These are phyloP conservation scores for Quercus tomentella DNA, from an alignment of 331 rosid species.

Conservation along the genomic window DNA sequence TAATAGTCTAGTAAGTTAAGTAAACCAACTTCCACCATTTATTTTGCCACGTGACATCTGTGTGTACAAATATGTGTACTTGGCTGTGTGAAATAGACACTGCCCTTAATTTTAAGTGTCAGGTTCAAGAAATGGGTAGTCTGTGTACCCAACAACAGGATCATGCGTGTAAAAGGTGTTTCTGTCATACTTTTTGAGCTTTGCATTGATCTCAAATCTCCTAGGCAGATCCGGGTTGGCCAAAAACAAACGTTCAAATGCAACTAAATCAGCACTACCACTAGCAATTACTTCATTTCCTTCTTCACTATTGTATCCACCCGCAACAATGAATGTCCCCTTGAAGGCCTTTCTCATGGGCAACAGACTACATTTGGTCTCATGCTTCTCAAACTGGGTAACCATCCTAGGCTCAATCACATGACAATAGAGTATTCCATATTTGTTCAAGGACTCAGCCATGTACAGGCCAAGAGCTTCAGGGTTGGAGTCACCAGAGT, in stretches of 20 bases:
- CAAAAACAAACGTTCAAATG: constrained; percentile 40
- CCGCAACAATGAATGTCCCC: constrained; percentile 45
- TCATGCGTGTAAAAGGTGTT: constrained; percentile 36
- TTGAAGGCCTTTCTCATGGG: constrained; percentile 29
- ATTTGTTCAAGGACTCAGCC: constrained; percentile 18
- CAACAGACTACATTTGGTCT: background rate
- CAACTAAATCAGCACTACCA: constrained; percentile 32
- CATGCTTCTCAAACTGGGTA: constrained; percentile 11
- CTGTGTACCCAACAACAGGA: constrained; percentile 47
- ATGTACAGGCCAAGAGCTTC: constrained; percentile 31
- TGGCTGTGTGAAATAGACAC: too few relatives aligned
- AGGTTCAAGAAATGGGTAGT: constrained; percentile 33
- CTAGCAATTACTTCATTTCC: constrained; percentile 25
- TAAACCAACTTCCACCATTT: too few relatives aligned
- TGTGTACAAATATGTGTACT: too few relatives aligned
- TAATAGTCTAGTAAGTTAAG: too few relatives aligned
- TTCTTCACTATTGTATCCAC: constrained; percentile 29
- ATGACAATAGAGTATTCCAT: constrained; percentile 40
- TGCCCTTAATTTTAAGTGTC: background rate
- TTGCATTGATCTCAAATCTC: constrained; percentile 30
- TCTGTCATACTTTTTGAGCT: constrained; percentile 29
- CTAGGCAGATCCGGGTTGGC: constrained; percentile 42
- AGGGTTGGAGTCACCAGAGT: constrained; percentile 41
- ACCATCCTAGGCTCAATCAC: constrained; percentile 44
- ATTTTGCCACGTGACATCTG: too few relatives aligned